Evolutionary conservation across 225 moss, liverwort and hornwort species (phyloP).

Genomic region (Asterella californica): DNA sequence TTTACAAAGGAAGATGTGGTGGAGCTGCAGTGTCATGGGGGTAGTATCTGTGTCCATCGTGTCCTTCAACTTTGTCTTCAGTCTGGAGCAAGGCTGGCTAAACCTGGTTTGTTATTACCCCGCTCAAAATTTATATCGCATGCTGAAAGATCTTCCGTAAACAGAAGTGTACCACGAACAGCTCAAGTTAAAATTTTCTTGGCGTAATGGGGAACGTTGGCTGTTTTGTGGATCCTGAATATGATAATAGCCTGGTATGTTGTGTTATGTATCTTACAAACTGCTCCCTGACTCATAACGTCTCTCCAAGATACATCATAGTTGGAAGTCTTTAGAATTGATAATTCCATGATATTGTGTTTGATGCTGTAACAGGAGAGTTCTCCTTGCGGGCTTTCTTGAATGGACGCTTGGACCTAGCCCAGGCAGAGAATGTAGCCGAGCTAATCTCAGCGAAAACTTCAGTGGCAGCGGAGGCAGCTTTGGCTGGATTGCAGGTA

Average conservation of each 20-base stretch:
- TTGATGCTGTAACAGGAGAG: constrained; percentile 51
- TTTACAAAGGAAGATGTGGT: constrained; percentile 97
- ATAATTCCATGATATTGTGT: not conserved
- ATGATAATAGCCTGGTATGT: not conserved
- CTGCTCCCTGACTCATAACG: not conserved
- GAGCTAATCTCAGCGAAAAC: constrained; percentile 85
- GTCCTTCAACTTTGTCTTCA: constrained; percentile 91
- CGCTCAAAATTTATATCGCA: not conserved
- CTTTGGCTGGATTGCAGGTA: constrained; percentile 91
- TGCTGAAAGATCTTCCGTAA: not conserved
- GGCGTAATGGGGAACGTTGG: not conserved
- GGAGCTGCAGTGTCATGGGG: constrained; percentile 97
- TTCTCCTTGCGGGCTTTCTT: constrained; percentile 91
- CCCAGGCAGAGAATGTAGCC: constrained; percentile 88
- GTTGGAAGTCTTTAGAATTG: not conserved
- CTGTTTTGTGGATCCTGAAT: not conserved
- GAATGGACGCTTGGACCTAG: constrained; percentile 91
- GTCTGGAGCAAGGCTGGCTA: constrained; percentile 95
- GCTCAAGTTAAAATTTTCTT: not conserved
- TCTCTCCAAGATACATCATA: not conserved
- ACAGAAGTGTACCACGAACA: not conserved
- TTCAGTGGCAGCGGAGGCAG: constrained; percentile 80
- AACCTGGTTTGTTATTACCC: constrained; percentile 56
- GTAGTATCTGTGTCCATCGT: constrained; percentile 83
- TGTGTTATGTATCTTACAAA: not conserved